Percentiles rank a stretch among this genome's conserved stretches.
Evolutionary conservation across 208 protist genomes (phyloP).

Genomic region (Trypanosoma lewisi): DNA sequence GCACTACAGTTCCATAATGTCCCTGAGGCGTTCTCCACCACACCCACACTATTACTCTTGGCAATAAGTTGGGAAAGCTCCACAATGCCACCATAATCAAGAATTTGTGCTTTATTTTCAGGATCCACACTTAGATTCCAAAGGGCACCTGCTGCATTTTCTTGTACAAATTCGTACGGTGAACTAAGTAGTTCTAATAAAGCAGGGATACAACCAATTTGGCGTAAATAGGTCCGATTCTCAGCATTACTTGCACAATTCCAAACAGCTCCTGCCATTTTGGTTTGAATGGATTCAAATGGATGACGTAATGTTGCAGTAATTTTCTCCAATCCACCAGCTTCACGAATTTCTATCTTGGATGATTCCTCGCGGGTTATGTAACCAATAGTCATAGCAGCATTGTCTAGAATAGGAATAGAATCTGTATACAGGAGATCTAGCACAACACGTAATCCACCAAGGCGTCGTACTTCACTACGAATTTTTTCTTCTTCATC

Average conservation of each 20-base stretch:
- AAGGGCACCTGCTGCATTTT: constrained; percentile 90
- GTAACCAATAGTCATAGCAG: constrained; percentile 92
- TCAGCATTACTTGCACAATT: constrained; percentile 92
- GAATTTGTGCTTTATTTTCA: constrained; percentile 89
- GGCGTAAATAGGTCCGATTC: constrained; percentile 83
- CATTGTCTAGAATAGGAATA: constrained; percentile 89
- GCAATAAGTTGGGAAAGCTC: constrained; percentile 72
- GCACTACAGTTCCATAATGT: constrained; percentile 94
- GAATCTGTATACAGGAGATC: constrained; percentile 91
- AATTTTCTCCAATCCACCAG: constrained; percentile 89
- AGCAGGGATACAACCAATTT: constrained; percentile 83
- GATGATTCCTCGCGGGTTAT: constrained; percentile 90
- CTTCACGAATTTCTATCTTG: constrained; percentile 86
- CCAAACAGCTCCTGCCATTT: constrained; percentile 92
- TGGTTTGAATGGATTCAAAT: constrained; percentile 89
- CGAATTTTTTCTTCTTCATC: constrained; percentile 61
- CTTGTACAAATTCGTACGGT: constrained; percentile 79
- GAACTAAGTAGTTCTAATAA: constrained; percentile 78
- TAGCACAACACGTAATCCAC: constrained; percentile 82
- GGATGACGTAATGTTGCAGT: constrained; percentile 87
- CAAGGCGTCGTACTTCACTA: constrained; percentile 59
- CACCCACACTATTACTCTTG: constrained; percentile 57
- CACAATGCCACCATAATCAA: constrained; percentile 87
- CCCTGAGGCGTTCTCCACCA: constrained; percentile 90
- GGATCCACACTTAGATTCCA: constrained; percentile 93